Conservation (phyloP, 768 basidiomycete genomes). For the Lactarius hatsudake region DNA sequence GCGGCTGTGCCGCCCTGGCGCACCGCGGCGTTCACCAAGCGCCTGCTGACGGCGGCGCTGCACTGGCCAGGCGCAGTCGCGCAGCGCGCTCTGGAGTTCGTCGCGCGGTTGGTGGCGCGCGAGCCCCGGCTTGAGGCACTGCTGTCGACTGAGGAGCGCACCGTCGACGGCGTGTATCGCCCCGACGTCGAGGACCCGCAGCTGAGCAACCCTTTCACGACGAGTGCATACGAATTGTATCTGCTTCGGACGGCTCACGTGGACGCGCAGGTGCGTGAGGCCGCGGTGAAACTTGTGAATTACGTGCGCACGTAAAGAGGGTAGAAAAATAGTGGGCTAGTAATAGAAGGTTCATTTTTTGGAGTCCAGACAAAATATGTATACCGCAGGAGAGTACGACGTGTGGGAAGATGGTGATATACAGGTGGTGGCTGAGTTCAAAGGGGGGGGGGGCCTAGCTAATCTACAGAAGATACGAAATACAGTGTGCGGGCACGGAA, state of each 20-base stretch:
- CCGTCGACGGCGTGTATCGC: slow-evolving; percentile 79
- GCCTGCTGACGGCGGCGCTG: slow-evolving; percentile 76
- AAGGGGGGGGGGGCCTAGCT: neutral
- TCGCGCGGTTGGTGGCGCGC: slow-evolving; percentile 65
- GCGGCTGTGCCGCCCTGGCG: slow-evolving; percentile 66
- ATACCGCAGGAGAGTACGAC: slow-evolving; percentile 4
- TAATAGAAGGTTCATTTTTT: neutral
- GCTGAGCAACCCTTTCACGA: slow-evolving; percentile 74
- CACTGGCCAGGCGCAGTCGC: slow-evolving; percentile 73
- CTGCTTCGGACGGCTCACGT: slow-evolving; percentile 57
- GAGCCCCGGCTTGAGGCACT: slow-evolving; percentile 82
- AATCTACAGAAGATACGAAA: slow-evolving; percentile 24
- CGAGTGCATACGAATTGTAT: slow-evolving; percentile 83
- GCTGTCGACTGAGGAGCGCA: slow-evolving; percentile 83
- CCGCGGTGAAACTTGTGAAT: slow-evolving; percentile 56
- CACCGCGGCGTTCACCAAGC: slow-evolving; percentile 89
- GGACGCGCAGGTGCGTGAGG: slow-evolving; percentile 65
- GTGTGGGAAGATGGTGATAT: slow-evolving; percentile 24
- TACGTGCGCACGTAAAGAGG: slow-evolving; percentile 38
- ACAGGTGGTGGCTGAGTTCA: slow-evolving; percentile 9
- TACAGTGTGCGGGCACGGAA: slow-evolving; percentile 8
- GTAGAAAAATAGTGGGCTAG: neutral
- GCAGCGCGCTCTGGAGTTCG: slow-evolving; percentile 70
- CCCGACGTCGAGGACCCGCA: slow-evolving; percentile 88
- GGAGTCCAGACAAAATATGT: slow-evolving; percentile 2